These are phyloP conservation scores for Candida peoriensis DNA, from an alignment of 805 yeast species.

Conservation along the genomic window DNA sequence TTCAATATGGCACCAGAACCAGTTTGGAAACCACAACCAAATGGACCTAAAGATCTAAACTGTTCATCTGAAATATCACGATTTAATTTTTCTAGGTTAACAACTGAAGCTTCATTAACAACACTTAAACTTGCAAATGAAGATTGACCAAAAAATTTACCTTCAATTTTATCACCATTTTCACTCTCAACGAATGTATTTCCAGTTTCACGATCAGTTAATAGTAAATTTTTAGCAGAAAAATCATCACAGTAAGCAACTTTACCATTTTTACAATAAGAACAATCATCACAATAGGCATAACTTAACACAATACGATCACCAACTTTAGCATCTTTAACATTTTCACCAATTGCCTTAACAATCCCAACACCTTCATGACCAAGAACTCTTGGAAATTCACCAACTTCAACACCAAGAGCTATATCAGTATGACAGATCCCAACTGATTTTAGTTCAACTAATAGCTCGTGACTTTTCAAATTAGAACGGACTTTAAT, in stretches of 20 bases:
- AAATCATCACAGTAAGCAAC: conserved; percentile 5
- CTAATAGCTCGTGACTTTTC: conserved; percentile 4
- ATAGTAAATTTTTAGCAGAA: neutral
- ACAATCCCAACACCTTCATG: conserved; percentile 10
- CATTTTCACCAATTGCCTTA: conserved; percentile 5
- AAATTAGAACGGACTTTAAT: conserved; percentile 3
- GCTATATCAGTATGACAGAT: conserved; percentile 9
- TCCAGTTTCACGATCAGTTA: neutral
- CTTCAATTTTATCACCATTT: conserved; percentile 2
- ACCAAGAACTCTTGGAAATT: conserved; percentile 6
- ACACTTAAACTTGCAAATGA: conserved; percentile 3
- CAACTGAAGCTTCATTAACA: conserved; percentile 2
- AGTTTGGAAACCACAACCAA: conserved; percentile 11
- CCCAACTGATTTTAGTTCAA: conserved; percentile 6
- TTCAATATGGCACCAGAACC: conserved; percentile 8
- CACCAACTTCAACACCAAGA: neutral
- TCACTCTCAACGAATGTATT: neutral
- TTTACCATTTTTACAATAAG: neutral
- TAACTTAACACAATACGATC: conserved; percentile 6
- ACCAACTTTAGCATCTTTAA: conserved; percentile 3
- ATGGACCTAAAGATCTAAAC: conserved; percentile 3
- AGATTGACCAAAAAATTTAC: conserved; percentile 9
- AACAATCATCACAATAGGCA: conserved; percentile 5
- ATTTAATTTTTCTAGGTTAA: conserved; percentile 1
- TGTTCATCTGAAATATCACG: conserved; percentile 2